phyloP scores from a whole-genome alignment of 2,329 filamentous ascomycete genomes.

The Aschersonia sp. region DNA sequence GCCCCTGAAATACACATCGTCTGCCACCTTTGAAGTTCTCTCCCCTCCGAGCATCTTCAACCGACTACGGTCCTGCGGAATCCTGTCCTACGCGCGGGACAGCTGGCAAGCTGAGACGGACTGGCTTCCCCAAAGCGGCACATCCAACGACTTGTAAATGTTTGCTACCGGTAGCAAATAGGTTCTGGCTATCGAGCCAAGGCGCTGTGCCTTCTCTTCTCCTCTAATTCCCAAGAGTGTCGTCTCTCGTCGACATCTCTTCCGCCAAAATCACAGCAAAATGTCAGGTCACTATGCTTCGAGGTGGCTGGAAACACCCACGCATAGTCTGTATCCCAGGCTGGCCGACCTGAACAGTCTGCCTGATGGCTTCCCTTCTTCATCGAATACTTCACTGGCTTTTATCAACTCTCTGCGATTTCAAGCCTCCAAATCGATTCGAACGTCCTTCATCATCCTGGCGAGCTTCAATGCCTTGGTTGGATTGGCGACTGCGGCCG shows the following conservation, averaged over 20 bases:
- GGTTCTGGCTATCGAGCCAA: conserved; percentile 1
- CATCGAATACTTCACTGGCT: conserved; percentile 27
- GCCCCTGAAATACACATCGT: not conserved
- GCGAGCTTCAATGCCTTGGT: conserved; percentile 46
- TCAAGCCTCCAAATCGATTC: conserved; percentile 39
- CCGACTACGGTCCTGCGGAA: too few relatives aligned
- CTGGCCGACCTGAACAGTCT: conserved; percentile 1
- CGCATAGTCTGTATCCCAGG: conserved; percentile 5
- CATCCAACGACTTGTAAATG: too few relatives aligned
- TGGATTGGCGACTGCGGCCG: conserved; percentile 38
- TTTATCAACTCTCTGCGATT: conserved; percentile 37
- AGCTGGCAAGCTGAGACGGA: too few relatives aligned
- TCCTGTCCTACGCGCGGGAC: too few relatives aligned
- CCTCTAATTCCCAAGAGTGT: not conserved
- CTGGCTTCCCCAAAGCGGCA: too few relatives aligned
- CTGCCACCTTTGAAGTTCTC: not conserved
- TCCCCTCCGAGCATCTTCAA: too few relatives aligned
- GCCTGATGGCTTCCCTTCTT: conserved; percentile 13
- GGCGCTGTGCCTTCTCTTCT: conserved; percentile 1
- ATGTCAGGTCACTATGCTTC: conserved; percentile 2
- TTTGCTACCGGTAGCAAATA: not conserved
- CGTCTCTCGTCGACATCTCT: not conserved
- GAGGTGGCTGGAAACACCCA: conserved; percentile 3
- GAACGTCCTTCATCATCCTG: conserved; percentile 47
- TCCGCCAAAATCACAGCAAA: not conserved